These are phyloP conservation scores for Lactarius vividus DNA, from an alignment of 768 basidiomycete species.

Conservation along the genomic window DNA sequence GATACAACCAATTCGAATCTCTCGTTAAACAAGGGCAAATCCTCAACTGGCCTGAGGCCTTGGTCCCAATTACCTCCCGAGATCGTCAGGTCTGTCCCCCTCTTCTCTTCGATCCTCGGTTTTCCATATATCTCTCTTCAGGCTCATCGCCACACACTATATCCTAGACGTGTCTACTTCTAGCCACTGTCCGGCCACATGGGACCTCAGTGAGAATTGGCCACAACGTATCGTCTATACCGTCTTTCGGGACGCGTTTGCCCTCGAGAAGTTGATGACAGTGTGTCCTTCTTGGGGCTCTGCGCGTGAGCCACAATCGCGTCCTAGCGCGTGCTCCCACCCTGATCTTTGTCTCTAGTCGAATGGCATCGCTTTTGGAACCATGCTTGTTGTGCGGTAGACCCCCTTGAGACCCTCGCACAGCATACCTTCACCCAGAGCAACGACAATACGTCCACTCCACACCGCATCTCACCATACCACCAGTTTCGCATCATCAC, in stretches of 20 bases:
- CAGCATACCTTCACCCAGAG: slow-evolving; percentile 46
- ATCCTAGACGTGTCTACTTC: slow-evolving; percentile 47
- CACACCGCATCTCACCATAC: slow-evolving; percentile 42
- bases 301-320: slow-evolving; percentile 24
- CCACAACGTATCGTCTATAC: slow-evolving; percentile 59
- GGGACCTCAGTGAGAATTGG: slow-evolving; percentile 55
- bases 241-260: slow-evolving; percentile 44
- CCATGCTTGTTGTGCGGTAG: slow-evolving; percentile 57
- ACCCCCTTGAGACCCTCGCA: slow-evolving; percentile 56
- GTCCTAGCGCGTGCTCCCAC: slow-evolving; percentile 27
- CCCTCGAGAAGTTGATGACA: slow-evolving; percentile 28
- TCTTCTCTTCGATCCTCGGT: neutral
- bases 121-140: slow-evolving; percentile 31
- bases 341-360: slow-evolving; percentile 41
- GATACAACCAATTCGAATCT: slow-evolving; percentile 25
- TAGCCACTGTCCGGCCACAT: slow-evolving; percentile 47
- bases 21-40: slow-evolving; percentile 44
- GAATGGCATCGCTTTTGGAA: slow-evolving; percentile 71
- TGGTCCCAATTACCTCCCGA: slow-evolving; percentile 64
- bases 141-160: slow-evolving; percentile 58
- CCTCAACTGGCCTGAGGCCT: slow-evolving; percentile 53
- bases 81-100: slow-evolving; percentile 47
- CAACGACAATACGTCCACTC: slow-evolving; percentile 30
- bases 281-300: slow-evolving; percentile 26
- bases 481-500: slow-evolving; percentile 63